Base-by-base conservation (phyloP, 306 rosid genomes). In the Alnus rubra region DNA sequence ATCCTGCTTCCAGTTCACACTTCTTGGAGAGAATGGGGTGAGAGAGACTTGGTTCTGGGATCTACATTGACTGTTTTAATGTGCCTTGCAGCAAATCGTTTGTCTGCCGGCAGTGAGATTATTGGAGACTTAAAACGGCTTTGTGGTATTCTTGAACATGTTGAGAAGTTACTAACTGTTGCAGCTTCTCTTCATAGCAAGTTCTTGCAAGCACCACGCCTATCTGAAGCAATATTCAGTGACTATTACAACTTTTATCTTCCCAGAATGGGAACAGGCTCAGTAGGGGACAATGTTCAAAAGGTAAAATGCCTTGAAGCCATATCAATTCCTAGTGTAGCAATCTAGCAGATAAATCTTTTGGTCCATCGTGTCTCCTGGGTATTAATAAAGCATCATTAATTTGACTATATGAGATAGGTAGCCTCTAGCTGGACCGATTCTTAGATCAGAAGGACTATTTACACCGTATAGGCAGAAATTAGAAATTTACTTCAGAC, bases 141-240 rank as follows among this genome's bases (percentile, higher is more conserved):
- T 39, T 88, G 86, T 76, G 87, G 76, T 64, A 92, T 85, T 87
- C 89, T 93, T 68, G 98, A 91, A 75, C 94, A 81, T 81, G 87
- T 96, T 52, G 98, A 96, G 88, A 93, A 89, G 79, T 86, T 93
- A 73, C 77, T 96, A 72, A 79, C 83, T 16, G 68, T 90, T 52
- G 93, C 97, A 78, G 97, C 97, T 76, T 93, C 99, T 81, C 98
- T 96, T 74, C 94, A 91, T 81, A 91, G 93, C 60, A 93, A 93
- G 82, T 89, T 93, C 78, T 62, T 78, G 73, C 86, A 88, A 79
- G 92, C 98, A 75, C 98, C 93, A 10, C 90, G 93, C n/a, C 91
- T 95, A 49, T 80, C 92, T 58, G 90, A 83, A 80, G 95, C 90
- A 71, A 88, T 91, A 74, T 95, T 95, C 76, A 86, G 78, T 50